A percentile compares a stretch with the other conserved stretches of the same genome.
Evolutionary conservation across 2,329 filamentous ascomycete species (phyloP).

Genomic region (Plectosphaerella cucumerina): DNA sequence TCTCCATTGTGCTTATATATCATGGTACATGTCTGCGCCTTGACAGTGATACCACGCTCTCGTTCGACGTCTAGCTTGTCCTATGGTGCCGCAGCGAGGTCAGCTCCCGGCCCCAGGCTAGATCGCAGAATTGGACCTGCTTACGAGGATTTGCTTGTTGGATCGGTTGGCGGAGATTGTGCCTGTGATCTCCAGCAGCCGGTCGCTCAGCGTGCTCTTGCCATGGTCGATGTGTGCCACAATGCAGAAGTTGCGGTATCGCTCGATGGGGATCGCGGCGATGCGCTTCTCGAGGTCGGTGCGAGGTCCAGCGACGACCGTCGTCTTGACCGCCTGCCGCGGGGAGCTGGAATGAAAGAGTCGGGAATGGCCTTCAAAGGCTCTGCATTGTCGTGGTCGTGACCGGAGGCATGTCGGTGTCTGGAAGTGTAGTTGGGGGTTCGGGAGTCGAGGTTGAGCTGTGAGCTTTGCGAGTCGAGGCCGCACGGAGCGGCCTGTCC

Average conservation of each 20-base stretch:
- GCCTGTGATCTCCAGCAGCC: slow-evolving; percentile 87
- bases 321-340: slow-evolving; percentile 4
- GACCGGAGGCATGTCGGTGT: too few relatives aligned
- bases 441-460: too few relatives aligned
- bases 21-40: slow-evolving; percentile 98
- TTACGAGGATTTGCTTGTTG: slow-evolving; percentile 83
- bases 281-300: slow-evolving; percentile 56
- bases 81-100: slow-evolving; percentile 16
- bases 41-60: slow-evolving; percentile 91
- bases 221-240: slow-evolving; percentile 99
- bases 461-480: neutral
- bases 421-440: too few relatives aligned
- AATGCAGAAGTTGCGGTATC: slow-evolving; percentile 95
- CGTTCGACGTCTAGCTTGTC: slow-evolving; percentile 97
- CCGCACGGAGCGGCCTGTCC: neutral
- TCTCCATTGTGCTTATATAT: slow-evolving; percentile 80
- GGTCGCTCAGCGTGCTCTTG: slow-evolving; percentile 92
- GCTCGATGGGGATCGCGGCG: slow-evolving; percentile 69
- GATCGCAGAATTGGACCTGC: neutral
- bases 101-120: neutral
- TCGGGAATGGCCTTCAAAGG: neutral
- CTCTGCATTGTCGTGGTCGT: too few relatives aligned
- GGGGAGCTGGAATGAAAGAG: slow-evolving; percentile 2
- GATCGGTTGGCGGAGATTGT: slow-evolving; percentile 76
- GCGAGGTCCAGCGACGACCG: slow-evolving; percentile 10